Evolutionary conservation across 805 yeast genomes (phyloP).

Genomic region (Schwanniomyces pseudopolymorphus): DNA sequence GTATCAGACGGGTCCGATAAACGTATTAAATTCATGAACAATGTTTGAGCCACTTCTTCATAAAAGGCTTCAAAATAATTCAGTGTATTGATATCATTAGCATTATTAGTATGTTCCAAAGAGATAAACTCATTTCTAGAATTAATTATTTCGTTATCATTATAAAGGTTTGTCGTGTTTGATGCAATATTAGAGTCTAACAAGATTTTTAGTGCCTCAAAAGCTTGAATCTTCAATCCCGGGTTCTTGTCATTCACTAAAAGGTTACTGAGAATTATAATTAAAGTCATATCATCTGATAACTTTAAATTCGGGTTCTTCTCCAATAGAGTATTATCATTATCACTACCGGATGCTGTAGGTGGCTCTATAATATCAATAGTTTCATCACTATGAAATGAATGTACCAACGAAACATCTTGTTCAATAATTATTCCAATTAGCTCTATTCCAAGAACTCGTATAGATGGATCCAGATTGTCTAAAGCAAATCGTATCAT

Average conservation of each 20-base stretch:
- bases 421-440: slow-evolving; percentile 81
- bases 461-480: slow-evolving; percentile 45
- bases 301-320: slow-evolving; percentile 28
- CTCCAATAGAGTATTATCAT: slow-evolving; percentile 10
- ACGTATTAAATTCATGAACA: slow-evolving; percentile 51
- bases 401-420: slow-evolving; percentile 63
- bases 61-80: slow-evolving; percentile 63
- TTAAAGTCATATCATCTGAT: slow-evolving; percentile 58
- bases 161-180: slow-evolving; percentile 6
- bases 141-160: slow-evolving; percentile 6
- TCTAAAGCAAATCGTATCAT: slow-evolving; percentile 71
- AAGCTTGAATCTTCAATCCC: slow-evolving; percentile 78
- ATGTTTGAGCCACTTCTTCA: slow-evolving; percentile 53
- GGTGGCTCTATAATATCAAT: slow-evolving; percentile 29
- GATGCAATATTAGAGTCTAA: slow-evolving; percentile 56
- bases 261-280: slow-evolving; percentile 55
- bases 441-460: slow-evolving; percentile 77
- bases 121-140: slow-evolving; percentile 6
- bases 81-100: slow-evolving; percentile 34
- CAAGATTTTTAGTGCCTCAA: slow-evolving; percentile 75
- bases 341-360: neutral
- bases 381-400: slow-evolving; percentile 27
- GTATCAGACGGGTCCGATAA: slow-evolving; percentile 16
- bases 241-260: slow-evolving; percentile 62
- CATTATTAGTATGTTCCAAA: slow-evolving; percentile 14